Evolutionary conservation across 2,329 filamentous ascomycete species (phyloP).

Genomic region (Alternaria gaisen): DNA sequence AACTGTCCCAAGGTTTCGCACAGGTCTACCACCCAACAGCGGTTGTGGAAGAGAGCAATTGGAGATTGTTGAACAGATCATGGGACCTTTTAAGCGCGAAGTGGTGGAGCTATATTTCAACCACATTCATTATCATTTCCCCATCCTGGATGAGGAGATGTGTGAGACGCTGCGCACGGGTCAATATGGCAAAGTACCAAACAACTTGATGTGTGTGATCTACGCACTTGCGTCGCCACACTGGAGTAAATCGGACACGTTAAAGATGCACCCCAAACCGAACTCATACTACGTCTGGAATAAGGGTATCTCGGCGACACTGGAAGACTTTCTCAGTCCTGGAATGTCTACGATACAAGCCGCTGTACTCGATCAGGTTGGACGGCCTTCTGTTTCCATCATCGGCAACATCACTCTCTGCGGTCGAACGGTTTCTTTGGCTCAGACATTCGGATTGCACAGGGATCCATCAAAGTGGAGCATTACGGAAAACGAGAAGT

Average conservation of each 20-base stretch:
- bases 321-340: slow-evolving; percentile 56
- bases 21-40: slow-evolving; percentile 51
- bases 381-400: slow-evolving; percentile 52
- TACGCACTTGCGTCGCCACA: slow-evolving; percentile 50
- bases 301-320: slow-evolving; percentile 52
- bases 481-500: slow-evolving; percentile 60
- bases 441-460: slow-evolving; percentile 65
- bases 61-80: slow-evolving; percentile 54
- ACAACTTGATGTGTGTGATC: slow-evolving; percentile 51
- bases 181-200: slow-evolving; percentile 46
- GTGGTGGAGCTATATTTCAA: slow-evolving; percentile 58
- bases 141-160: slow-evolving; percentile 52
- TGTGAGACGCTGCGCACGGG: slow-evolving; percentile 48
- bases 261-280: slow-evolving; percentile 50
- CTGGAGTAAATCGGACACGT: slow-evolving; percentile 49
- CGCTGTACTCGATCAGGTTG: slow-evolving; percentile 53
- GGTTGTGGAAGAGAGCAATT: slow-evolving; percentile 51
- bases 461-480: slow-evolving; percentile 64
- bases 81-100: slow-evolving; percentile 50
- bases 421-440: slow-evolving; percentile 62
- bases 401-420: slow-evolving; percentile 62
- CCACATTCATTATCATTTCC: slow-evolving; percentile 50
- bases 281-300: slow-evolving; percentile 54
- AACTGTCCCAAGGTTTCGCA: slow-evolving; percentile 60
- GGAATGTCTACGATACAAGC: slow-evolving; percentile 52